Base-by-base conservation (phyloP, 176 grass and related monocot species). In the Cymbopogon citratus region DNA sequence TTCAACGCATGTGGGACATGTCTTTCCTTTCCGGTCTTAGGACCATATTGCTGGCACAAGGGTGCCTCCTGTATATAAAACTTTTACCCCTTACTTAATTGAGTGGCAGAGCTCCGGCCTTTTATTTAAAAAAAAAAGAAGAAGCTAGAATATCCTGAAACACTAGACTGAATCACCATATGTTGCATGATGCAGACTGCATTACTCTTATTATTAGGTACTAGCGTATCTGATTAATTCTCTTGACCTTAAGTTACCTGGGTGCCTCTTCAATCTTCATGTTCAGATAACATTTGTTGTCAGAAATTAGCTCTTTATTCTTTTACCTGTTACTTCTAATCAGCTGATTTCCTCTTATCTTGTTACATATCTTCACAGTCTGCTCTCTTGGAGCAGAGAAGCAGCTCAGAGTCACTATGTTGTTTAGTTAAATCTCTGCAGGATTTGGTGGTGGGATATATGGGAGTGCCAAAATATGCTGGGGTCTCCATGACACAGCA, bases 371-470 rank as follows among this genome's bases (percentile, higher is more conserved):
- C 26, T 31, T 18, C 61, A 35, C 14, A n/a, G 25, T 46, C 54
- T 79, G 43, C 5, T 61, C 5, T 15, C 12, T 33, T 61, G 28
- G 7, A 36, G 45, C 7, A 7, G 4, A 63, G 23, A 69, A 75
- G 24, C 12, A 71, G 31, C n/a, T 25, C 18, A 8, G 19, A 75
- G 10, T 44, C 14, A 59, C 26, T 5, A 59, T 19, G 28, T 23
- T 62, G n/a, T 63, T 24, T 44, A 25, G 70, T 39, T 11, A 23
- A 74, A 77, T 60, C n/a, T 87, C 63, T 89, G 79, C 81, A 98
- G 95, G 95, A 98, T 87, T 92, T 98, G 40, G 95, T 98, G 35
- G 95, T 98, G 71, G 95, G 95, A 12, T 97, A 97, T 73, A 98
- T 98, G 95, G 90, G 92, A 29, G 95, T 98, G 65, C 95, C 95